Base-by-base conservation (phyloP, 768 basidiomycete species). In the Pleurotus ostreatus region DNA sequence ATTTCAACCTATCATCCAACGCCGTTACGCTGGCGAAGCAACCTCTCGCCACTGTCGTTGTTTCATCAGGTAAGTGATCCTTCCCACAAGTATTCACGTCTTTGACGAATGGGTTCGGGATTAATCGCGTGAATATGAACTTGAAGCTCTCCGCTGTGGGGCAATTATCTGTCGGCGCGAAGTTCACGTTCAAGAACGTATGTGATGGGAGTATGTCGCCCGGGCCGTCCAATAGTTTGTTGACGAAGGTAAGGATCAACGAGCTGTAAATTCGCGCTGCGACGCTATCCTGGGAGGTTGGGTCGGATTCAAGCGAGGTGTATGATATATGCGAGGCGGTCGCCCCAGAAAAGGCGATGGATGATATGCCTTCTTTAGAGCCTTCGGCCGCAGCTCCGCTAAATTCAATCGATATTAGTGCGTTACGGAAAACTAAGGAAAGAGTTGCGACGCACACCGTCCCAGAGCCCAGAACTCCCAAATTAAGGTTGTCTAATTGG, bases 361-460 rank as follows among this genome's bases (percentile, higher is more conserved):
- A 55, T 1, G 54, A 44, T 15, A 55, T 46, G 15, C 54, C 54
- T 55, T 55, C 54, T 5, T 45, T 45, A 22, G 54, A 15, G 11
- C 43, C 54, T 39, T 55, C 54, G n/a, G 54, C 41, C 46, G 54
- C 54, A n/a, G 54, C 54, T 9, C 54, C 54, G 11, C 54, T 55
- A 43, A 39, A 52, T 43, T 13, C 26, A 13, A 23, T 23, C n/a
- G 38, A 44, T 7, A 34, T 55, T 40, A 55, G 43, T 16, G 15
- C 4, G 12, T 44, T 23, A 12, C 1, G 30, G 11, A 34, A 9
- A 34, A 11, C 30, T 34, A 11, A 34, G 30, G 30, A 2, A 8
- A 45, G 18, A 46, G 15, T 37, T 18, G 49, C 41, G n/a, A 54
- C 52, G 18, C 5, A 55, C 54, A 55, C 54, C n/a, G 54, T 55